phyloP scores from a whole-genome alignment of 768 basidiomycete species.

The Clitopilus passeckerianus region DNA sequence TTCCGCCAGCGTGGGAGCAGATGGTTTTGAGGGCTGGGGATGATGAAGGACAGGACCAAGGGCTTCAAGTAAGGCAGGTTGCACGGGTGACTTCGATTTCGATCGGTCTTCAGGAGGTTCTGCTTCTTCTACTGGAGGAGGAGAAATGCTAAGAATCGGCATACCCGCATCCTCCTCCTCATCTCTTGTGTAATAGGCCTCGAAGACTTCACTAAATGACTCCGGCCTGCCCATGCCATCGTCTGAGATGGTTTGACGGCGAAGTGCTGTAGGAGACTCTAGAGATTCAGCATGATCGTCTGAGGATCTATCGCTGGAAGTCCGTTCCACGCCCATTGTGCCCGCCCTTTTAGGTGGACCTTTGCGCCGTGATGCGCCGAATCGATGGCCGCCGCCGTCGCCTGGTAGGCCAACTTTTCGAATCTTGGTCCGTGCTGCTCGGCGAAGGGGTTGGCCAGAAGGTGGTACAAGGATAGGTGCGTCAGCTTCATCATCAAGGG shows the following conservation, averaged over 20 bases:
- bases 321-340: slow-evolving; percentile 37
- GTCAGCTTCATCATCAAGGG: slow-evolving; percentile 77
- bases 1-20: slow-evolving; percentile 34
- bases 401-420: slow-evolving; percentile 76
- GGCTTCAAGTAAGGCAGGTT: slow-evolving; percentile 26
- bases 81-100: slow-evolving; percentile 20
- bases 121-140: slow-evolving; percentile 18
- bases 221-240: slow-evolving; percentile 52
- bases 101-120: slow-evolving; percentile 7
- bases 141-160: slow-evolving; percentile 24
- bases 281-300: slow-evolving; percentile 62
- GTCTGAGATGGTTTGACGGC: slow-evolving; percentile 40
- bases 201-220: slow-evolving; percentile 83
- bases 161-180: slow-evolving; percentile 34
- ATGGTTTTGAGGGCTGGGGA: slow-evolving; percentile 57
- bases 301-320: slow-evolving; percentile 68
- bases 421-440: slow-evolving; percentile 92
- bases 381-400: slow-evolving; percentile 82
- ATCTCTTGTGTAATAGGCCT: slow-evolving; percentile 61
- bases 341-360: slow-evolving; percentile 23
- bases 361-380: slow-evolving; percentile 44
- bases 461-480: slow-evolving; percentile 88
- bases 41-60: slow-evolving; percentile 52
- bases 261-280: slow-evolving; percentile 28
- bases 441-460: slow-evolving; percentile 84